These are phyloP conservation scores for Vigna hirtella DNA, from an alignment of 306 rosid genomes.

Conservation along the genomic window DNA sequence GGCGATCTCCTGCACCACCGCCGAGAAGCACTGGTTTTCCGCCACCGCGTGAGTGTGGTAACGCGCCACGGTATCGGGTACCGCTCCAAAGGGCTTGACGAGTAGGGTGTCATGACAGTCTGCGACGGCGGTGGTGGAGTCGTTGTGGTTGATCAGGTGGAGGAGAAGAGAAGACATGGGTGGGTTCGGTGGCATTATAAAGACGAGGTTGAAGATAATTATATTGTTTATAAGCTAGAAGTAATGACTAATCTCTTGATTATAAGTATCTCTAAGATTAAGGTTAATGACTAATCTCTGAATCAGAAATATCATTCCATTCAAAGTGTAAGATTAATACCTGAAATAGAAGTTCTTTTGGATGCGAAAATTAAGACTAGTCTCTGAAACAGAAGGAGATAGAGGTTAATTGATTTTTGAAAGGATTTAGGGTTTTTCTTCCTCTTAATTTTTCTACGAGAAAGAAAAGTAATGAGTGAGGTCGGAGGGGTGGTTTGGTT, in stretches of 20 bases:
- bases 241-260: too few relatives aligned
- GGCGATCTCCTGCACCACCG: conserved; percentile 73
- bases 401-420: neutral
- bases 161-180: conserved; percentile 58
- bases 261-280: neutral
- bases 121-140: neutral
- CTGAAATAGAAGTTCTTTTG: too few relatives aligned
- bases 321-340: too few relatives aligned
- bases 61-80: conserved; percentile 62
- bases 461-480: neutral
- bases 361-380: too few relatives aligned
- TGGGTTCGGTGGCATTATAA: conserved; percentile 49
- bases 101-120: neutral
- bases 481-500: conserved; percentile 35
- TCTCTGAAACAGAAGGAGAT: neutral
- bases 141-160: conserved; percentile 53
- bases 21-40: conserved; percentile 75
- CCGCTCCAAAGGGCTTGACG: neutral
- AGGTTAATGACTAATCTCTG: too few relatives aligned
- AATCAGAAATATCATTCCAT: too few relatives aligned
- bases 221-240: too few relatives aligned
- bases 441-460: neutral
- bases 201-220: neutral
- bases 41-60: conserved; percentile 62
- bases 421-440: neutral